Conservation (phyloP, 129 eudicot species). For the Deinandra increscens region DNA sequence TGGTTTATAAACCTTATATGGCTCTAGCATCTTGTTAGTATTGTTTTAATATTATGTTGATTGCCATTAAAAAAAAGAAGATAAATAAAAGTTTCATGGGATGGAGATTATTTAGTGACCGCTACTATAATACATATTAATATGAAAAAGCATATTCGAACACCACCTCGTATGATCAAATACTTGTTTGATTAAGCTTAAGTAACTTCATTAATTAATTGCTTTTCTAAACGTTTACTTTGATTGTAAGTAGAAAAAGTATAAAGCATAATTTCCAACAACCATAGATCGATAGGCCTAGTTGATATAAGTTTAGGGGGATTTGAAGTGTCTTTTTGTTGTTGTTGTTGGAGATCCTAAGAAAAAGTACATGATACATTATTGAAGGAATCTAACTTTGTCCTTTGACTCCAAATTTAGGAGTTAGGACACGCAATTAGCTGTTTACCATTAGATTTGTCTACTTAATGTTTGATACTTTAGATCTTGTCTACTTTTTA, state of each 20-base stretch:
- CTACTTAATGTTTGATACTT: conserved; percentile 30
- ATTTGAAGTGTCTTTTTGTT: conserved; percentile 6
- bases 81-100: too few species aligned
- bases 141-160: not conserved
- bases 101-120: too few species aligned
- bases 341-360: conserved; percentile 34
- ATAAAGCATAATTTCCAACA: conserved; percentile 31
- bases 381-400: conserved; percentile 43
- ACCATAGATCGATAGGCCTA: conserved; percentile 15
- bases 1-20: too few species aligned
- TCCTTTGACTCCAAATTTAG: conserved; percentile 39
- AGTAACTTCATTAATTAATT: not conserved
- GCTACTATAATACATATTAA: too few species aligned
- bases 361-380: too few species aligned
- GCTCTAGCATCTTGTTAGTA: too few species aligned
- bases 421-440: conserved; percentile 39
- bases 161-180: not conserved
- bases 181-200: not conserved
- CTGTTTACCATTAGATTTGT: conserved; percentile 33
- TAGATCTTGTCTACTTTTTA: conserved; percentile 28
- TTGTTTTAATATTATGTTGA: too few species aligned
- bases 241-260: conserved; percentile 15
- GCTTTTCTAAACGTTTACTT: not conserved
- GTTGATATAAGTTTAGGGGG: conserved; percentile 23
- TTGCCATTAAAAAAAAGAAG: too few species aligned